phyloP scores from a whole-genome alignment of 2,329 filamentous ascomycete species.

The Sporothrix protearum region DNA sequence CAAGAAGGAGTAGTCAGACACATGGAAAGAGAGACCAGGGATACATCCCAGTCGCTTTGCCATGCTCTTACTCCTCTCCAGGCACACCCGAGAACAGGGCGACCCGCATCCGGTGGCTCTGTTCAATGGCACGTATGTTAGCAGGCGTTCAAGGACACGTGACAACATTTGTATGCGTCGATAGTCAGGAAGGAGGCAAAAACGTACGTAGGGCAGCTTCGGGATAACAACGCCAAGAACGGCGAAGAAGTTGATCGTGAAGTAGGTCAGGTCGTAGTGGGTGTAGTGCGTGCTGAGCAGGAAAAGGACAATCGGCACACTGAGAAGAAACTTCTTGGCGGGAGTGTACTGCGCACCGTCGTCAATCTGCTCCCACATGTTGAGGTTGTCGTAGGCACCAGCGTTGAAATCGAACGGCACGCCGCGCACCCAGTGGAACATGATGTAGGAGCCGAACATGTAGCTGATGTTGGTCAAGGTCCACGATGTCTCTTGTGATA shows the following conservation, averaged over 20 bases:
- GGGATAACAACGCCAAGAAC: conserved; percentile 91
- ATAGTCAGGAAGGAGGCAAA: neutral
- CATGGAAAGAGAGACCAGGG: conserved; percentile 4
- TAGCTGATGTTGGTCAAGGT: conserved; percentile 98
- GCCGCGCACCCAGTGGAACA: conserved; percentile 98
- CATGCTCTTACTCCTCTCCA: conserved; percentile 47
- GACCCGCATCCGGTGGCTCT: conserved; percentile 77
- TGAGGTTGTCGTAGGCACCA: conserved; percentile 97
- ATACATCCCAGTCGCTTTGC: neutral
- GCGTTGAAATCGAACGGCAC: conserved; percentile 99
- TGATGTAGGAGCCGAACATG: conserved; percentile 97
- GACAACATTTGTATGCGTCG: neutral
- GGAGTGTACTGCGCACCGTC: conserved; percentile 98
- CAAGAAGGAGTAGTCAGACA: neutral
- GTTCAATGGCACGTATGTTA: conserved; percentile 33
- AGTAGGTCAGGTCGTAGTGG: conserved; percentile 95
- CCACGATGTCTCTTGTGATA: conserved; percentile 98
- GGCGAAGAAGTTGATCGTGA: conserved; percentile 93
- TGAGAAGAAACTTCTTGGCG: conserved; percentile 95
- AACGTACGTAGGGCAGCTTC: conserved; percentile 85
- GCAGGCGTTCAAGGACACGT: conserved; percentile 22
- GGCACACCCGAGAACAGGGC: conserved; percentile 67
- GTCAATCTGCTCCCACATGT: conserved; percentile 99
- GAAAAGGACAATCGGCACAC: conserved; percentile 90
- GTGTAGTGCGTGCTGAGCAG: conserved; percentile 98